phyloP scores from a whole-genome alignment of 1,284 basidiomycete species.

The Lentinula novae-zelandiae region DNA sequence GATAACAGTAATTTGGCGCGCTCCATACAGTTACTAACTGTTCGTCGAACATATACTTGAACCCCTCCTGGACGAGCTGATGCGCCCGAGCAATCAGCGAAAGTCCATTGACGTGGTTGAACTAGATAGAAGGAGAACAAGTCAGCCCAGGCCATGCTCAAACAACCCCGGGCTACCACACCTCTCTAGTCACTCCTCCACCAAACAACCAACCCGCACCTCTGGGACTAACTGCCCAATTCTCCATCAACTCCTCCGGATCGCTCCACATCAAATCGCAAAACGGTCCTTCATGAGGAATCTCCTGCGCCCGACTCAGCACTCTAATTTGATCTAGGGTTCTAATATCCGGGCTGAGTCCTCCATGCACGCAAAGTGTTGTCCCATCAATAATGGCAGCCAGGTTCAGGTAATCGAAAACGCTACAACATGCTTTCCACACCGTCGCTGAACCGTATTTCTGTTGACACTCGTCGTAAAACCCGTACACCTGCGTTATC shows the following conservation, averaged over 20 bases:
- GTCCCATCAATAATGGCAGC: slow-evolving; percentile 94
- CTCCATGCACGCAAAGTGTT: slow-evolving; percentile 91
- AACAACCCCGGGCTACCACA: slow-evolving; percentile 27
- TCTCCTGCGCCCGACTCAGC: slow-evolving; percentile 89
- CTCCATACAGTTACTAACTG: slow-evolving; percentile 97
- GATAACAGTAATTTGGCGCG: slow-evolving; percentile 94
- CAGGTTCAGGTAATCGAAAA: slow-evolving; percentile 93
- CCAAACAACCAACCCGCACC: slow-evolving; percentile 98
- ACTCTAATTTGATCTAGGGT: slow-evolving; percentile 92
- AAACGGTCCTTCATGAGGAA: slow-evolving; percentile 97
- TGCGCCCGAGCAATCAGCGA: slow-evolving; percentile 88
- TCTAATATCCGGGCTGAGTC: slow-evolving; percentile 88
- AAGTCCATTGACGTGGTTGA: slow-evolving; percentile 88
- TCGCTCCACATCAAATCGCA: slow-evolving; percentile 98
- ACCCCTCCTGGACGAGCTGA: slow-evolving; percentile 95
- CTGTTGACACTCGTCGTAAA: slow-evolving; percentile 97
- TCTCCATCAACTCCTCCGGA: slow-evolving; percentile 86
- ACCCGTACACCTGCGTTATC: slow-evolving; percentile 98
- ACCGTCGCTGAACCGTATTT: slow-evolving; percentile 94
- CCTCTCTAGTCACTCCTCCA: slow-evolving; percentile 81
- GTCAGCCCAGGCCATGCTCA: background rate
- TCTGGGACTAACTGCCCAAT: slow-evolving; percentile 92
- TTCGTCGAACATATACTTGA: slow-evolving; percentile 97
- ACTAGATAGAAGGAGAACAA: slow-evolving; percentile 40
- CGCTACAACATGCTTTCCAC: slow-evolving; percentile 94